Conservation (phyloP, 768 basidiomycete genomes). For the Royoungia palumana region DNA sequence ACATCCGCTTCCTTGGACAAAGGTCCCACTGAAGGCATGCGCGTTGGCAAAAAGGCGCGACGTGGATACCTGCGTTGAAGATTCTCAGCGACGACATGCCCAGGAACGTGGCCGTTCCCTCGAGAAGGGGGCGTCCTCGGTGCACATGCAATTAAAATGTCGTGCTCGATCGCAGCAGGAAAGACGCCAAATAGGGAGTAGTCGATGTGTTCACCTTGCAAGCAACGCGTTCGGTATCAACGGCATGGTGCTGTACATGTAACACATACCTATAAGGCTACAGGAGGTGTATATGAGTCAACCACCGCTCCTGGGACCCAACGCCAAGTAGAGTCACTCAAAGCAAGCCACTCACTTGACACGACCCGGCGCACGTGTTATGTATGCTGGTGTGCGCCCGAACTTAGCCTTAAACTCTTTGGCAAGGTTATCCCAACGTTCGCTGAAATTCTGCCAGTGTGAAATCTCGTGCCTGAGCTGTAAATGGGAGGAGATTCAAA, state of each 20-base stretch:
- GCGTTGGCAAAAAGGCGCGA: slow-evolving; percentile 55
- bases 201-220: slow-evolving; percentile 78
- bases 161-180: slow-evolving; percentile 80
- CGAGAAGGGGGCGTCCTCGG: slow-evolving; percentile 30
- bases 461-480: not conserved
- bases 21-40: slow-evolving; percentile 23
- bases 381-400: slow-evolving; percentile 63
- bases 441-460: slow-evolving; percentile 21
- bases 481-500: not conserved
- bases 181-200: slow-evolving; percentile 82
- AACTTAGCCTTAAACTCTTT: slow-evolving; percentile 62
- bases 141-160: slow-evolving; percentile 76
- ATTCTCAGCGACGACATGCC: slow-evolving; percentile 63
- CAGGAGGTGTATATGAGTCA: not conserved
- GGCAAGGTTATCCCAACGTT: slow-evolving; percentile 60
- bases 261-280: slow-evolving; percentile 35
- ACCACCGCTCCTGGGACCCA: too few relatives aligned
- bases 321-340: too few relatives aligned
- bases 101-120: slow-evolving; percentile 33
- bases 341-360: slow-evolving; percentile 54
- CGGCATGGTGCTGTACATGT: not conserved
- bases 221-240: not conserved
- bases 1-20: slow-evolving; percentile 31
- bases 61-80: slow-evolving; percentile 55
- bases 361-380: slow-evolving; percentile 75